phyloP scores from a whole-genome alignment of 2,329 filamentous ascomycete genomes.

The Fusarium sororula region DNA sequence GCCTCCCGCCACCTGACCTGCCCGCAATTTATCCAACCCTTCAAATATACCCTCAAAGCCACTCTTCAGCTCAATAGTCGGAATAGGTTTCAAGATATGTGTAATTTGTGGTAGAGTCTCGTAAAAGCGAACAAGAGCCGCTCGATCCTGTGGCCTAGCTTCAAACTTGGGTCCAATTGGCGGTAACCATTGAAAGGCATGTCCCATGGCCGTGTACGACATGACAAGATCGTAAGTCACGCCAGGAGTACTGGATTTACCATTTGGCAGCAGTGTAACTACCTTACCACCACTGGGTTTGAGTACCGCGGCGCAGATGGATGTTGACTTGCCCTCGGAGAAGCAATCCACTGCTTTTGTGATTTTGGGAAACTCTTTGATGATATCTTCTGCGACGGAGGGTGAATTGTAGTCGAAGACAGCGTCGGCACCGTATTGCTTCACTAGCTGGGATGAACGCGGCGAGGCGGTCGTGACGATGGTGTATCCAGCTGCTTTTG shows the following conservation, averaged over 20 bases:
- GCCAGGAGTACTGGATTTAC: neutral
- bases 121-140: neutral
- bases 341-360: neutral
- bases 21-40: neutral
- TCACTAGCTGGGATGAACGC: accelerated
- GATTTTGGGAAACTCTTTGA: neutral
- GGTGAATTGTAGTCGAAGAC: neutral
- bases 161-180: neutral
- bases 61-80: neutral
- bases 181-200: neutral
- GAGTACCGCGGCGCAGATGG: neutral
- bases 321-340: neutral
- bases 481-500: neutral
- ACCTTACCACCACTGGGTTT: neutral
- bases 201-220: neutral
- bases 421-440: neutral
- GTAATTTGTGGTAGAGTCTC: neutral
- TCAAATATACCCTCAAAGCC: neutral
- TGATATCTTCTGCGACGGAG: neutral
- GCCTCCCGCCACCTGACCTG: neutral
- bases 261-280: neutral
- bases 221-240: neutral
- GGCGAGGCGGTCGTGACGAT: neutral
- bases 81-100: neutral
- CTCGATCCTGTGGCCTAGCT: neutral